Conservation (phyloP, 1,284 basidiomycete species). For the Inonotus obliquus region DNA sequence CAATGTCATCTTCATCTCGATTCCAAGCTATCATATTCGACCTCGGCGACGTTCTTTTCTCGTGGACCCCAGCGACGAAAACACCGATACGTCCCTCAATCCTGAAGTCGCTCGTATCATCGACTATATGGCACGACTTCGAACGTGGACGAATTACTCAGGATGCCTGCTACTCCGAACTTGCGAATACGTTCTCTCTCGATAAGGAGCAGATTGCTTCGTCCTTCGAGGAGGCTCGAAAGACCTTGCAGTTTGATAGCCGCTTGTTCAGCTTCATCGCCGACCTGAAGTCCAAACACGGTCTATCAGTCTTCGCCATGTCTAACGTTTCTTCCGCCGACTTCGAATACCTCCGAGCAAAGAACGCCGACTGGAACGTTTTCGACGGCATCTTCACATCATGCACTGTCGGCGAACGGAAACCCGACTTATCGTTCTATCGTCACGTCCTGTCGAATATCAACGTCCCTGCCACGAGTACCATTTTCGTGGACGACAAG, state of each 20-base stretch:
- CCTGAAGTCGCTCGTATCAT: conserved; percentile 42
- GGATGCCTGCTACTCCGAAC: conserved; percentile 40
- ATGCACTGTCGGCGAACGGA: conserved; percentile 43
- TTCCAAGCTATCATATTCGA: conserved; percentile 10
- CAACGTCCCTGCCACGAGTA: conserved; percentile 9
- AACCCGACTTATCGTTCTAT: conserved; percentile 51
- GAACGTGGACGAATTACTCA: conserved; percentile 47
- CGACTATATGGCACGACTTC: conserved; percentile 50
- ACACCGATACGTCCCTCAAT: conserved; percentile 40
- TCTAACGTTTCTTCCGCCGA: conserved; percentile 56
- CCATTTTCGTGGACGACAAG: conserved; percentile 56
- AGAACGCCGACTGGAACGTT: conserved; percentile 44
- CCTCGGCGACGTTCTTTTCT: conserved; percentile 53
- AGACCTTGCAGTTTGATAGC: conserved; percentile 40
- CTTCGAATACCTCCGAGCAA: conserved; percentile 41
- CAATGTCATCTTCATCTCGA: not conserved
- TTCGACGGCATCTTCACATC: conserved; percentile 53
- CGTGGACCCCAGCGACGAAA: conserved; percentile 45
- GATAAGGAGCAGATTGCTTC: conserved; percentile 34
- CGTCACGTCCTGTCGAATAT: conserved; percentile 39
- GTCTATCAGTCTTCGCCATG: conserved; percentile 46
- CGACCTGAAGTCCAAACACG: conserved; percentile 37
- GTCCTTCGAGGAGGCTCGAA: conserved; percentile 43
- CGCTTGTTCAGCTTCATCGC: conserved; percentile 43
- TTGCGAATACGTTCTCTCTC: conserved; percentile 38